Percentiles rank a stretch among this genome's conserved stretches.
Conservation (phyloP, 2,329 filamentous ascomycete genomes). For the Cryphonectria parasitica region DNA sequence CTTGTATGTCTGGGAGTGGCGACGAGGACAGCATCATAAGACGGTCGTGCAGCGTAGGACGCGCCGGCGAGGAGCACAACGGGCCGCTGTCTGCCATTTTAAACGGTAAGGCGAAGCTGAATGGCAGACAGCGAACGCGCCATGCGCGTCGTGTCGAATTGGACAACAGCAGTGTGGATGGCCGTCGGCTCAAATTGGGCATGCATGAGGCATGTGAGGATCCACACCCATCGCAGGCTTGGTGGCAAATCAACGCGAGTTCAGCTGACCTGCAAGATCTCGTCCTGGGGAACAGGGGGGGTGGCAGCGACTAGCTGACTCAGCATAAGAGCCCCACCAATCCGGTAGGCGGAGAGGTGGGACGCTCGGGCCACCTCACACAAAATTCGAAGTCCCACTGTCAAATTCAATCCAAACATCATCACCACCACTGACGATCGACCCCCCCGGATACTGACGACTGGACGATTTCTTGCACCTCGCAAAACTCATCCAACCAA, state of each 20-base stretch:
- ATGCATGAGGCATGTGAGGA: background rate
- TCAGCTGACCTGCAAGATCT: conserved; percentile 18
- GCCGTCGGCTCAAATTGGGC: background rate
- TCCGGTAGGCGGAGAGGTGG: conserved; percentile 17
- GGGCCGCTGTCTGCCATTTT: conserved; percentile 38
- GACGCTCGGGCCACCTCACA: conserved; percentile 27
- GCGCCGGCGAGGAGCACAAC: conserved; percentile 37
- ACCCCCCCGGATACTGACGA: conserved; percentile 27
- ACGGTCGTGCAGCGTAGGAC: conserved; percentile 33
- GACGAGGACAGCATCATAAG: conserved; percentile 51
- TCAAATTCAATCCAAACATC: conserved; percentile 27
- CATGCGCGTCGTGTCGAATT: conserved; percentile 48
- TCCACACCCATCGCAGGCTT: background rate
- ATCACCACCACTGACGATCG: conserved; percentile 18
- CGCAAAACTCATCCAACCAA: conserved; percentile 38
- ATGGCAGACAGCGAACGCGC: conserved; percentile 47
- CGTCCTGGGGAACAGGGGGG: background rate
- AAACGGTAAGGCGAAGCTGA: conserved; percentile 37
- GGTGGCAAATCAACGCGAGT: conserved; percentile 22
- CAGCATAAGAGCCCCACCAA: background rate
- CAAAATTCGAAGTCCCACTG: conserved; percentile 22
- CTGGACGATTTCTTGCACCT: conserved; percentile 38
- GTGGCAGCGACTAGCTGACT: conserved; percentile 1
- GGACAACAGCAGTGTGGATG: conserved; percentile 28
- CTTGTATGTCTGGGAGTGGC: conserved; percentile 57